Evolutionary conservation across 2,329 filamentous ascomycete species (phyloP).

Genomic region (Alternaria conjuncta): DNA sequence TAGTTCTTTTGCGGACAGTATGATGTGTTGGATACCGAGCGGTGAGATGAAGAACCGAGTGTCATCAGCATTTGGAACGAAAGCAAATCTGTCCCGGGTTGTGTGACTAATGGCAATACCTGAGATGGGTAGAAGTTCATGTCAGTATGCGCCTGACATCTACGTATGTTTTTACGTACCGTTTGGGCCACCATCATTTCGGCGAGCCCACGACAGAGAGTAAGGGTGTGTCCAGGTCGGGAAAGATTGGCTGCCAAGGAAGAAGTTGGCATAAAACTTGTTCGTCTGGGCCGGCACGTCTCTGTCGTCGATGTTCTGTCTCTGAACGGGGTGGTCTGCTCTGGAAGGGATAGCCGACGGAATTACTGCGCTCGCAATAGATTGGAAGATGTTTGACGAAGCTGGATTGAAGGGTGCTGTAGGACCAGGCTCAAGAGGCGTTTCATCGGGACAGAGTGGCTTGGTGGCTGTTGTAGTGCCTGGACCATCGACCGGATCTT

Average conservation of each 20-base stretch:
- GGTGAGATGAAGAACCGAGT: constrained; percentile 81
- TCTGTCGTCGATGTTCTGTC: constrained; percentile 47
- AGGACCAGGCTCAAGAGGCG: constrained; percentile 38
- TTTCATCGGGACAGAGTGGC: constrained; percentile 36
- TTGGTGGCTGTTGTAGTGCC: constrained; percentile 23
- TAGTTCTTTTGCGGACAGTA: constrained; percentile 81
- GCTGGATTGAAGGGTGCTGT: constrained; percentile 20
- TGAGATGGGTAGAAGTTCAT: background rate
- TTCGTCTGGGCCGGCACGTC: constrained; percentile 69
- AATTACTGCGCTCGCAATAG: constrained; percentile 50
- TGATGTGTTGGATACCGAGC: constrained; percentile 79
- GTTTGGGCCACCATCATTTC: constrained; percentile 69
- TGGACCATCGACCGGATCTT: constrained; percentile 31
- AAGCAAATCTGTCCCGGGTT: constrained; percentile 70
- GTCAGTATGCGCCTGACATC: background rate
- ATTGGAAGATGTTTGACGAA: constrained; percentile 48
- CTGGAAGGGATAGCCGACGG: constrained; percentile 46
- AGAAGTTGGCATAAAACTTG: constrained; percentile 77
- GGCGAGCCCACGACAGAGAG: constrained; percentile 53
- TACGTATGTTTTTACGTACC: constrained; percentile 53
- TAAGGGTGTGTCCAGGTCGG: constrained; percentile 75
- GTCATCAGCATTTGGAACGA: constrained; percentile 34
- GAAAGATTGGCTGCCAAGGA: constrained; percentile 72
- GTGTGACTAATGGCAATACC: constrained; percentile 75
- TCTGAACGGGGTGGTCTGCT: constrained; percentile 52